Percentiles rank a stretch among this genome's conserved stretches.
These are phyloP conservation scores for Lipomyces orientalis DNA, from an alignment of 805 yeast species.

Conservation along the genomic window DNA sequence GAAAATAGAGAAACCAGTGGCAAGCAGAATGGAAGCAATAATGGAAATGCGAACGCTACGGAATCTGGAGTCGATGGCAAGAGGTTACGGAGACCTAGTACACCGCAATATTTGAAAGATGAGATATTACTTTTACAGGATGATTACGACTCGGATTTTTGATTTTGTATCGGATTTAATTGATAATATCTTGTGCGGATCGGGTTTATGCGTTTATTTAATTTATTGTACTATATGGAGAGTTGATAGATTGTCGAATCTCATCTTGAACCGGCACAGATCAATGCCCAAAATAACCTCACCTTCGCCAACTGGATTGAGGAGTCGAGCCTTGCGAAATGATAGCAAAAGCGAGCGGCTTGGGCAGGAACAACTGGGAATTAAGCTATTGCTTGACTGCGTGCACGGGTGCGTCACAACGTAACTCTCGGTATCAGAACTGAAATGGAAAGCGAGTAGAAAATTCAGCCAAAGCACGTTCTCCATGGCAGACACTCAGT, in stretches of 20 bases:
- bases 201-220: not conserved
- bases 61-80: not conserved
- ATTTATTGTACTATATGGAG: not conserved
- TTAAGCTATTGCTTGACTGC: too few species aligned
- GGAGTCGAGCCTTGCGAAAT: too few species aligned
- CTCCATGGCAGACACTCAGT: too few species aligned
- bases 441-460: too few species aligned
- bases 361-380: too few species aligned
- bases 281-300: not conserved
- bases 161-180: not conserved
- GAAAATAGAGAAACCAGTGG: not conserved
- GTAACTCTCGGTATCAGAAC: too few species aligned
- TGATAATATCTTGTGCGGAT: not conserved
- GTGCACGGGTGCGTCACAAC: too few species aligned
- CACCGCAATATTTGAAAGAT: conserved; percentile 13
- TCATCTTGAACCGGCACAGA: not conserved
- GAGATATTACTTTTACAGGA: conserved; percentile 24
- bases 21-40: conserved; percentile 2
- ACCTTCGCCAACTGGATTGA: too few species aligned
- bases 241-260: not conserved
- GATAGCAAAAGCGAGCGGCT: too few species aligned
- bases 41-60: not conserved
- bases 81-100: not conserved
- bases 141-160: conserved; percentile 27
- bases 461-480: too few species aligned